Evolutionary conservation across 768 basidiomycete species (phyloP).

Genomic region (Krasilnikovozyma curviuscula): DNA sequence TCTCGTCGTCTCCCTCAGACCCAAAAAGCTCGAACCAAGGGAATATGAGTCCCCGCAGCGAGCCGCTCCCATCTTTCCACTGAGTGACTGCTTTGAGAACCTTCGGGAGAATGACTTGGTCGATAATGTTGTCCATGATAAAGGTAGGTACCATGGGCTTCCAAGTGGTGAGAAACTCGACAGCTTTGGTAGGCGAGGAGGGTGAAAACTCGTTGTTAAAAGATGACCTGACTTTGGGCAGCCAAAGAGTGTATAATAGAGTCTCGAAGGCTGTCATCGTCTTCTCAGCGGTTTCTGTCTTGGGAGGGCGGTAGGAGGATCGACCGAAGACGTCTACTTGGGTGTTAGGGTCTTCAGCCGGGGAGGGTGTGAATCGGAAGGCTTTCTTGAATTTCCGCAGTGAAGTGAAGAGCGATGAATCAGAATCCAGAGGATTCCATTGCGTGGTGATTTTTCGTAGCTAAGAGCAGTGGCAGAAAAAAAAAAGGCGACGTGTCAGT

Average conservation of each 20-base stretch:
- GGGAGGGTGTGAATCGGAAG: constrained; percentile 18
- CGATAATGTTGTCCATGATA: constrained; percentile 82
- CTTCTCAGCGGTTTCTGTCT: constrained; percentile 15
- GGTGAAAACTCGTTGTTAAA: constrained; percentile 70
- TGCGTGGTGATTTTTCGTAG: constrained; percentile 49
- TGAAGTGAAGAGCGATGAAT: constrained; percentile 2
- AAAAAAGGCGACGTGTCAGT: too few relatives aligned
- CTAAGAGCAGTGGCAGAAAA: constrained; percentile 22
- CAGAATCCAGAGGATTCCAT: constrained; percentile 58
- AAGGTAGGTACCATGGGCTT: constrained; percentile 68
- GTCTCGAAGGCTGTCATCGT: constrained; percentile 91
- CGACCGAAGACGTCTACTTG: background rate
- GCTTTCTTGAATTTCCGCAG: constrained; percentile 24
- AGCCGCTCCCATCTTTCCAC: constrained; percentile 42
- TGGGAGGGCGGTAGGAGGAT: background rate
- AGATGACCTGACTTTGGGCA: constrained; percentile 77
- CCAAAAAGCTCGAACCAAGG: constrained; percentile 56
- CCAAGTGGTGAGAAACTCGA: constrained; percentile 77
- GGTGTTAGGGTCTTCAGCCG: background rate
- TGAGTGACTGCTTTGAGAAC: constrained; percentile 61
- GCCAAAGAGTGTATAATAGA: constrained; percentile 82
- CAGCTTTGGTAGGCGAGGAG: constrained; percentile 47
- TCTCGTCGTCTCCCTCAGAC: constrained; percentile 31
- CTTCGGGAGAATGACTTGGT: constrained; percentile 88
- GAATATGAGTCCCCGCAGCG: constrained; percentile 66